A percentile compares a stretch with the other conserved stretches of the same genome.
These are phyloP conservation scores for Alternaria triticina DNA, from an alignment of 2,329 filamentous ascomycete species.

Conservation along the genomic window DNA sequence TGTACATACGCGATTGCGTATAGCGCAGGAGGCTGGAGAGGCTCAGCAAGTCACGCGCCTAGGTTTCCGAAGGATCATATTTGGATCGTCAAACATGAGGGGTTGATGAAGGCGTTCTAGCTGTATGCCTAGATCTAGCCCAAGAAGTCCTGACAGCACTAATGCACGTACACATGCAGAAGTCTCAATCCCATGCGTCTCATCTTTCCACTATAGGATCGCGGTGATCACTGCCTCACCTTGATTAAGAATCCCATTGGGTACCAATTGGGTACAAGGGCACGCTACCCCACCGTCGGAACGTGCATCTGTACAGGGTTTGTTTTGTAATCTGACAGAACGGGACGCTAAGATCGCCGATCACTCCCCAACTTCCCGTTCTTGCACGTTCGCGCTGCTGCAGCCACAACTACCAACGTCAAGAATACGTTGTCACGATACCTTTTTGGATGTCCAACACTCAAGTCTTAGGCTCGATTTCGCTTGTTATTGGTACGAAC, in stretches of 20 bases:
- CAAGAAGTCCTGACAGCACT: background rate
- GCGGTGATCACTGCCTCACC: no score
- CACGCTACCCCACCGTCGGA: background rate
- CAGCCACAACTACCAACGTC: background rate
- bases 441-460: background rate
- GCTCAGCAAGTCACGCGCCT: conserved; percentile 41
- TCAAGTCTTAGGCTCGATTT: background rate
- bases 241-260: background rate
- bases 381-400: background rate
- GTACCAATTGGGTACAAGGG: background rate
- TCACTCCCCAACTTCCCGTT: background rate
- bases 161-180: background rate
- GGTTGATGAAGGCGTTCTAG: conserved; percentile 25
- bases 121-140: background rate
- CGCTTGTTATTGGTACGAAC: background rate
- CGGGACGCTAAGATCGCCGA: background rate
- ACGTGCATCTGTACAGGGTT: background rate
- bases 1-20: conserved; percentile 58
- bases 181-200: background rate
- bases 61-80: conserved; percentile 30
- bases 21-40: conserved; percentile 63
- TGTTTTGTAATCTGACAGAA: background rate
- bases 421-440: background rate
- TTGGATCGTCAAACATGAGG: conserved; percentile 32
- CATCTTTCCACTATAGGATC: background rate